Percentiles rank a stretch among this genome's conserved stretches.
Conservation (phyloP, 2,329 filamentous ascomycete species). For the Ophioceras dolichostomum region DNA sequence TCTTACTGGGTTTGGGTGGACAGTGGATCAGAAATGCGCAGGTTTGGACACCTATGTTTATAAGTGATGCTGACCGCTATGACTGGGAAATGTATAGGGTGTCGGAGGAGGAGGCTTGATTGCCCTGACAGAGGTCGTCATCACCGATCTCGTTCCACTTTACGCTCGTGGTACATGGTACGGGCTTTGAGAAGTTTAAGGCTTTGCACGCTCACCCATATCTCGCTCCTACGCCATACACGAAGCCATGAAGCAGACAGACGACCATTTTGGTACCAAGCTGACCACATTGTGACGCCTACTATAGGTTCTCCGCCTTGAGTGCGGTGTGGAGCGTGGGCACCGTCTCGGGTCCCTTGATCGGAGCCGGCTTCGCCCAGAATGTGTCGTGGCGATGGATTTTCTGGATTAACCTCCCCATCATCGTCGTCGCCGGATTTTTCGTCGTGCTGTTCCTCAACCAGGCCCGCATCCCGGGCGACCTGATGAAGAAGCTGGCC, state of each 20-base stretch:
- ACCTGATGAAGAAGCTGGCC: conserved; percentile 32
- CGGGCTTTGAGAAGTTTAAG: no score
- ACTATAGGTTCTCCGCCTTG: conserved; percentile 17
- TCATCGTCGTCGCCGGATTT: conserved; percentile 33
- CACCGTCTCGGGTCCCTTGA: conserved; percentile 35
- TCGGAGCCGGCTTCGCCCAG: conserved; percentile 41
- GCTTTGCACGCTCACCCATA: no score
- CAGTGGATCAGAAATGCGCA: no score
- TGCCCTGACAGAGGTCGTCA: conserved; percentile 28
- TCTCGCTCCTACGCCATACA: no score
- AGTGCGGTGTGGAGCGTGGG: conserved; percentile 42
- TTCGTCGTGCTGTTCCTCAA: conserved; percentile 38
- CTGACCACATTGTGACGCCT: no score
- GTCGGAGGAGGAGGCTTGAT: conserved; percentile 38
- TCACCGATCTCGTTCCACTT: conserved; percentile 32
- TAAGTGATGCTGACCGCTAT: no score
- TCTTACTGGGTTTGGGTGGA: no score
- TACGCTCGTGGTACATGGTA: conserved; percentile 3
- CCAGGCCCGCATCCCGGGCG: conserved; percentile 32
- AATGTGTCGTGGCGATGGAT: conserved; percentile 47
- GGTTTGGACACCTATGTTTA: no score
- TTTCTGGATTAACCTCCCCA: conserved; percentile 52
- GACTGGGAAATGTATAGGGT: conserved; percentile 18
- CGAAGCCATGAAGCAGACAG: no score
- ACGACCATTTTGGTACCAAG: no score